These are phyloP conservation scores for Eucalyptus urophylla DNA, from an alignment of 345 rosid genomes.

Conservation along the genomic window DNA sequence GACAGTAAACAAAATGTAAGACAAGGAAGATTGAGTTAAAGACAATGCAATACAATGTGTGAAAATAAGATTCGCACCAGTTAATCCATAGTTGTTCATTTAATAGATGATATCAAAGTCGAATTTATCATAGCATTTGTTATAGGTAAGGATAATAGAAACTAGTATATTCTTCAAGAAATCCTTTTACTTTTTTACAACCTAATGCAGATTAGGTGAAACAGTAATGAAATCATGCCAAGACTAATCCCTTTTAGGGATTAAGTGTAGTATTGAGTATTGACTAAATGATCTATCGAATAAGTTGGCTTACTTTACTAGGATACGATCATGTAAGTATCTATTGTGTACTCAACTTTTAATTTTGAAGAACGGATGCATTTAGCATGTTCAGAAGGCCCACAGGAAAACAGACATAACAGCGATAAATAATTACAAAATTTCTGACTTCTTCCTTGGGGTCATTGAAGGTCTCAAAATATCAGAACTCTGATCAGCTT, in stretches of 20 bases:
- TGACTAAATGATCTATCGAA: background rate
- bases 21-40: background rate
- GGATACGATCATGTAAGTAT: background rate
- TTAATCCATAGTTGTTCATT: background rate
- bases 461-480: background rate
- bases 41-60: fast-evolving
- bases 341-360: background rate
- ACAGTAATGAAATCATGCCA: background rate
- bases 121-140: background rate
- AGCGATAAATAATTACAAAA: background rate
- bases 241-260: background rate
- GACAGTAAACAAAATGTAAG: fast-evolving
- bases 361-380: background rate
- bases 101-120: background rate
- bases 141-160: background rate
- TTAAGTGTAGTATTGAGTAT: background rate
- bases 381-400: background rate
- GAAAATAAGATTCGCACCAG: background rate
- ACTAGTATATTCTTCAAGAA: background rate
- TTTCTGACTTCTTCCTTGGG: background rate
- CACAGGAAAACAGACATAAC: background rate
- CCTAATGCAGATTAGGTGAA: background rate
- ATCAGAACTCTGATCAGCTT: background rate
- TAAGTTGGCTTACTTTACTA: background rate
- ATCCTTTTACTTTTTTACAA: background rate